Percentiles rank a stretch among this genome's conserved stretches.
Evolutionary conservation across 2,329 filamentous ascomycete species (phyloP).

Genomic region (Aspergillus caelatus): DNA sequence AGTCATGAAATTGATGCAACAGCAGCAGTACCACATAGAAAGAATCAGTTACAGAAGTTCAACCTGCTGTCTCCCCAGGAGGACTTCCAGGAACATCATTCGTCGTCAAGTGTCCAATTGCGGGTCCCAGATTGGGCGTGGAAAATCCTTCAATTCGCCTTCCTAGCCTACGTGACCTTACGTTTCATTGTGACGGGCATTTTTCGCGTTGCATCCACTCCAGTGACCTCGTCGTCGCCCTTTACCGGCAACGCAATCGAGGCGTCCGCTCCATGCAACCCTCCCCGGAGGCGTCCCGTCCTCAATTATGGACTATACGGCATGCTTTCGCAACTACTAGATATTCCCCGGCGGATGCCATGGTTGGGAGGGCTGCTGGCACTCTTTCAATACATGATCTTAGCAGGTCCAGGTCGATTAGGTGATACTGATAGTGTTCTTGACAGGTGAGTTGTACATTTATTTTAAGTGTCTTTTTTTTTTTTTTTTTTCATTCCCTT

Average conservation of each 20-base stretch:
- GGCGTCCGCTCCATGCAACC: constrained; percentile 33
- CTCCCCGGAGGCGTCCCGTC: constrained; percentile 60
- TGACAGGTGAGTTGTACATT: constrained; percentile 76
- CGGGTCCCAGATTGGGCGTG: constrained; percentile 48
- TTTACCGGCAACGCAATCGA: constrained; percentile 29
- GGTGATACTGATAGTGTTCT: constrained; percentile 75
- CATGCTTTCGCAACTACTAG: constrained; percentile 71
- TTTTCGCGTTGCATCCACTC: constrained; percentile 67
- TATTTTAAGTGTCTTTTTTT: constrained; percentile 16
- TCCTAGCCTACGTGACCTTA: constrained; percentile 61
- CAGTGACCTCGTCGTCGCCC: constrained; percentile 36
- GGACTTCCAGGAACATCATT: constrained; percentile 26
- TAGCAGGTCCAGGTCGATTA: constrained; percentile 74
- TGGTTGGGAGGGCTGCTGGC: constrained; percentile 80
- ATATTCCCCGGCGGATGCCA: constrained; percentile 81
- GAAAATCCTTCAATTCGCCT: constrained; percentile 55
- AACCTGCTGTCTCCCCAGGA: constrained; percentile 53
- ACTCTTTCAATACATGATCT: constrained; percentile 72
- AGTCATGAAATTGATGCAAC: constrained; percentile 24
- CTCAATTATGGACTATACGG: constrained; percentile 77
- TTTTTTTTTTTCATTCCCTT: constrained; percentile 7
- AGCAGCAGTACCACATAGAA: constrained; percentile 34
- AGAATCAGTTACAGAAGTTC: constrained; percentile 58
- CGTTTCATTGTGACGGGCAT: constrained; percentile 68
- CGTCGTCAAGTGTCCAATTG: constrained; percentile 36